Evolutionary conservation across 1,284 basidiomycete genomes (phyloP).

Genomic region (Lentinula novae-zelandiae): DNA sequence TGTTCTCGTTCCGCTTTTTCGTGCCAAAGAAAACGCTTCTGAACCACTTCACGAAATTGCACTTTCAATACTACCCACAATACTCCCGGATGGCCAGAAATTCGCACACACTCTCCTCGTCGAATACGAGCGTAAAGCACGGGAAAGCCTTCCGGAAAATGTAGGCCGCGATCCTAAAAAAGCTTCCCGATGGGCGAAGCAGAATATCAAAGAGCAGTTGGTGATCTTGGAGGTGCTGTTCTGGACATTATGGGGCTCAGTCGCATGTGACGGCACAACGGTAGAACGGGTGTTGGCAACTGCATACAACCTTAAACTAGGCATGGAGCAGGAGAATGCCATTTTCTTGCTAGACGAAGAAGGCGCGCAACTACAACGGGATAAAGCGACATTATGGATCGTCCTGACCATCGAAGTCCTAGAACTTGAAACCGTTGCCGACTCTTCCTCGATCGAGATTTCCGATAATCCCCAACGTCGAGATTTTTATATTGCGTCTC

Average conservation of each 20-base stretch:
- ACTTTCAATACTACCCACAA: slow-evolving; percentile 47
- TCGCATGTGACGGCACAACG: slow-evolving; percentile 58
- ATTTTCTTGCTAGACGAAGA: slow-evolving; percentile 75
- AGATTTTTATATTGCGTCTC: slow-evolving; percentile 55
- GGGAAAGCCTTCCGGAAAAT: slow-evolving; percentile 47
- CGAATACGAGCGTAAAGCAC: slow-evolving; percentile 56
- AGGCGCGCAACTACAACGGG: slow-evolving; percentile 58
- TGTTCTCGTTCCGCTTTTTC: slow-evolving; percentile 53
- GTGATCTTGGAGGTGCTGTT: slow-evolving; percentile 81
- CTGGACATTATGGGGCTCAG: slow-evolving; percentile 81
- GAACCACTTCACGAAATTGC: slow-evolving; percentile 58
- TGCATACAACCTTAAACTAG: slow-evolving; percentile 65
- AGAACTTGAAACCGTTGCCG: slow-evolving; percentile 73
- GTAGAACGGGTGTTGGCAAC: slow-evolving; percentile 62
- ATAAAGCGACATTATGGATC: slow-evolving; percentile 72
- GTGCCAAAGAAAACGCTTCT: slow-evolving; percentile 55
- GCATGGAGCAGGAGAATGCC: slow-evolving; percentile 61
- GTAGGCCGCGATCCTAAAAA: slow-evolving; percentile 53
- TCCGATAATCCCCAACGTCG: slow-evolving; percentile 42
- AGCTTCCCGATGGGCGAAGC: slow-evolving; percentile 75
- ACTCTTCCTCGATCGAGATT: slow-evolving; percentile 49
- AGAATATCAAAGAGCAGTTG: slow-evolving; percentile 76
- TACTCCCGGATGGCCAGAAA: slow-evolving; percentile 57
- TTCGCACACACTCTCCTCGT: slow-evolving; percentile 56
- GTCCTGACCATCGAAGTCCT: slow-evolving; percentile 77